Evolutionary conservation across 2,329 filamentous ascomycete genomes (phyloP), one percentile per base, ranked within the genome.

Genomic region (Fonsecaea multimorphosa): DNA sequence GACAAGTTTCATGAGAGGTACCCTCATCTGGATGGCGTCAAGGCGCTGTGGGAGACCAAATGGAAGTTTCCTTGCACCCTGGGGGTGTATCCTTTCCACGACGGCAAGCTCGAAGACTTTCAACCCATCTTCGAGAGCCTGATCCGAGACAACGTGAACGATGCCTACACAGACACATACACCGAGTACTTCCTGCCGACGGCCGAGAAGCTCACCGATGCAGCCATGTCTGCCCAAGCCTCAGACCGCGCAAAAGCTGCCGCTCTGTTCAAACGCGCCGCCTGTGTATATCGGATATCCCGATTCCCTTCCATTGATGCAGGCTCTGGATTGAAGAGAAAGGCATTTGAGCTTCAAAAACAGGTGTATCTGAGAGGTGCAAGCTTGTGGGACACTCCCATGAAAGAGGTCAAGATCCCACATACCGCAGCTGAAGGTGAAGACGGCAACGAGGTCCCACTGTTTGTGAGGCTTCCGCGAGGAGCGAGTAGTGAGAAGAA

Each of bases 41-140:
- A 84, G 72, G 84, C 83, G 9, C 78, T 90, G 19, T 92, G 90
- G 90, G 87, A 91, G 78, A 90, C 87, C 4, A 91, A 91, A 76
- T 93, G 90, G 90, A 88, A 87, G 76, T 80, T 85, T 71, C 87
- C 87, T 80, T 87, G 85, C 75, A 76, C 77, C 38, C 86, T 86
- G 76, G 82, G 86, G 62, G 81, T 92, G 11, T 90, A 91, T 72
- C 88, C 89, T 0, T 93, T 93, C 81, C 90, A 92, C 80, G 90
- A 92, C 76, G 86, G 87, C 56, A 79, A 82, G 3, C 84, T 85
- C 64, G 82, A 86, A 64, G 90, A 93, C 76, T 92, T 93, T 73
- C 83, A 85, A 71, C 88, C 88, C 22, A 83, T 92, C 36, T 90
- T 91, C 63, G 74, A 83, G 16, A 79, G 84, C 60, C 78, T 92